phyloP scores from a whole-genome alignment of 2,329 filamentous ascomycete species.

The Hysterium pulicare region DNA sequence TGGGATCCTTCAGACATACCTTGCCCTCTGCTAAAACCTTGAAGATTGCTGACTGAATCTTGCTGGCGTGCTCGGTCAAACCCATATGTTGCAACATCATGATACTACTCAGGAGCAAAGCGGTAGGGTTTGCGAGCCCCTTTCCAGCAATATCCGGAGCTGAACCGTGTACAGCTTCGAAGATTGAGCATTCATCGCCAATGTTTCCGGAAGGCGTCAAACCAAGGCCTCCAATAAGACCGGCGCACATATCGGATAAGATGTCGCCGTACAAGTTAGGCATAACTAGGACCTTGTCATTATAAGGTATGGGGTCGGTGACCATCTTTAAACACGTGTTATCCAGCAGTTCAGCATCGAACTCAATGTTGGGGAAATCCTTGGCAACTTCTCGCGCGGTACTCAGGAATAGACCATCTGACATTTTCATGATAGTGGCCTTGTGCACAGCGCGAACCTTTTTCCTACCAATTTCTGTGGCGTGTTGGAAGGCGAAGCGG shows the following conservation, averaged over 20 bases:
- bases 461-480: constrained; percentile 84
- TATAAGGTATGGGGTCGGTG: constrained; percentile 92
- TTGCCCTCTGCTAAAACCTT: constrained; percentile 95
- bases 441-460: constrained; percentile 99
- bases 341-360: constrained; percentile 96
- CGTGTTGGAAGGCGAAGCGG: constrained; percentile 97
- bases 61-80: constrained; percentile 74
- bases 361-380: constrained; percentile 94
- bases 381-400: constrained; percentile 82
- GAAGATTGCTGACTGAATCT: constrained; percentile 94
- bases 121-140: constrained; percentile 94
- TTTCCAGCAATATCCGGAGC: constrained; percentile 96
- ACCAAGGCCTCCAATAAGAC: constrained; percentile 94
- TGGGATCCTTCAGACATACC: constrained; percentile 45
- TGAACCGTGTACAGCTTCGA: constrained; percentile 97
- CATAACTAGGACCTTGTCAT: constrained; percentile 97
- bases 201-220: constrained; percentile 98
- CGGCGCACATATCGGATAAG: constrained; percentile 98
- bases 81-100: constrained; percentile 99
- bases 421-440: constrained; percentile 99
- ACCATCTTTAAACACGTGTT: constrained; percentile 99
- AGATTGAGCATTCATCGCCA: constrained; percentile 98
- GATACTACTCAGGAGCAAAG: constrained; percentile 89
- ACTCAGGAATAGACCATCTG: constrained; percentile 94
- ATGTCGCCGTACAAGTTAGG: constrained; percentile 99